These are phyloP conservation scores for Salicornia ramosissima DNA, from an alignment of 148 eudicot genomes.

Conservation along the genomic window DNA sequence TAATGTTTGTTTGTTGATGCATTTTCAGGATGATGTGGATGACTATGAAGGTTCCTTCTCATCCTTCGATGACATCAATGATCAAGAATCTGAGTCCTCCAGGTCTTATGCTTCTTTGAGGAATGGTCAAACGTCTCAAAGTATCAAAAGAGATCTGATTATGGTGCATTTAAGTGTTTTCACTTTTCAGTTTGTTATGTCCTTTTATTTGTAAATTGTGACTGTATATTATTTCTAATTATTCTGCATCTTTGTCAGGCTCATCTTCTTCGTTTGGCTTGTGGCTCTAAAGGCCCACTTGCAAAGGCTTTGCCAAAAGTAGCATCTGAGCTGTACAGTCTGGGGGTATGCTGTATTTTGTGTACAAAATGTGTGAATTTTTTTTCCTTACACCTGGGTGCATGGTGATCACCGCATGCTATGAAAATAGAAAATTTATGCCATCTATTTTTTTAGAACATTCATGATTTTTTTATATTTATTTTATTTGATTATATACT, in stretches of 20 bases:
- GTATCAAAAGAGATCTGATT: slow-evolving; percentile 58
- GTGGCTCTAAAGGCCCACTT: slow-evolving; percentile 76
- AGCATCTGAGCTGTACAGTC: slow-evolving; percentile 63
- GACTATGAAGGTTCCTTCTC: slow-evolving; percentile 34
- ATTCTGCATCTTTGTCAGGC: slow-evolving; percentile 45
- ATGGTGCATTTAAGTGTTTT: slow-evolving; percentile 37
- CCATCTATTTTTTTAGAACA: too few relatives aligned
- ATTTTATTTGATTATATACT: too few relatives aligned
- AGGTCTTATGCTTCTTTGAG: slow-evolving; percentile 38
- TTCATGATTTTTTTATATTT: too few relatives aligned
- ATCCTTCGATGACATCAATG: slow-evolving; percentile 28
- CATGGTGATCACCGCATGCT: too few relatives aligned
- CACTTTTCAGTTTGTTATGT: not conserved
- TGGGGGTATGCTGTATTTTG: slow-evolving; percentile 58
- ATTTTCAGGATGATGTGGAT: slow-evolving; percentile 42
- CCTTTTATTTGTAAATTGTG: slow-evolving; percentile 8
- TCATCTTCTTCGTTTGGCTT: slow-evolving; percentile 94
- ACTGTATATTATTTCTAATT: slow-evolving; percentile 18
- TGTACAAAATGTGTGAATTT: too few relatives aligned
- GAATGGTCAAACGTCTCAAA: slow-evolving; percentile 48
- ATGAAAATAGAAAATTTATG: too few relatives aligned
- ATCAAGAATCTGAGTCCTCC: slow-evolving; percentile 40
- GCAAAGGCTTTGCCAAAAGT: slow-evolving; percentile 76
- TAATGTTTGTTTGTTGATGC: slow-evolving; percentile 4
- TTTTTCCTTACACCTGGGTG: too few relatives aligned